phyloP scores from a whole-genome alignment of 2,329 filamentous ascomycete species.

The Colletotrichum sojae region DNA sequence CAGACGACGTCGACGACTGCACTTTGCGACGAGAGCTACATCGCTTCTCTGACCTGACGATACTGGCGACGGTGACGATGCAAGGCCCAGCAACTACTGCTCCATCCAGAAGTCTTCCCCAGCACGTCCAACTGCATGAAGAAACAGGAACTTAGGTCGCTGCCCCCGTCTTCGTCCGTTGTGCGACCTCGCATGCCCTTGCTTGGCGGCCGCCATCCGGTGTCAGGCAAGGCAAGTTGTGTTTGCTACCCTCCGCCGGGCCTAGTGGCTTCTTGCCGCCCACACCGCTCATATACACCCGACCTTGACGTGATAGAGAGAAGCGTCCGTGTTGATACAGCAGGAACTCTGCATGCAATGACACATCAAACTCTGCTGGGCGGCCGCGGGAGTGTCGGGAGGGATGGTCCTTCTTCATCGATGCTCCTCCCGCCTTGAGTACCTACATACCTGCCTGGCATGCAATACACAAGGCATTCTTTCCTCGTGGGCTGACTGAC shows the following conservation, averaged over 20 bases:
- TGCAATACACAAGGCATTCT: no score
- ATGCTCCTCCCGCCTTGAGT: background rate
- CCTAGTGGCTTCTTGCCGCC: slow-evolving; percentile 35
- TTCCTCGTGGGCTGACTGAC: slow-evolving; percentile 6
- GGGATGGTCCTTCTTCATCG: background rate
- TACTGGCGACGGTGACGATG: background rate
- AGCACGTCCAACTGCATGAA: background rate
- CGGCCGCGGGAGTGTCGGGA: slow-evolving; percentile 13
- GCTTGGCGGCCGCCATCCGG: slow-evolving; percentile 34
- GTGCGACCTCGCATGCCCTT: slow-evolving; percentile 24
- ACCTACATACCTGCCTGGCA: background rate
- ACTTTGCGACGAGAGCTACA: slow-evolving; percentile 18
- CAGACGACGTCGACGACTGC: slow-evolving; percentile 12
- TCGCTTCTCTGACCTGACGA: slow-evolving; percentile 20
- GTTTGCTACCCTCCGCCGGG: slow-evolving; percentile 39
- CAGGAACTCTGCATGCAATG: slow-evolving; percentile 35
- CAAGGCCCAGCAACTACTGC: no score
- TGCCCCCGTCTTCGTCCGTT: slow-evolving; percentile 12
- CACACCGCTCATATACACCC: slow-evolving; percentile 39
- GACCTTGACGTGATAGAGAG: slow-evolving; percentile 10
- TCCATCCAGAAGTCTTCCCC: no score
- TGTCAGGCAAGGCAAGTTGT: slow-evolving; percentile 29
- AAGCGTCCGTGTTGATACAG: slow-evolving; percentile 37
- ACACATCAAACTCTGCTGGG: slow-evolving; percentile 31
- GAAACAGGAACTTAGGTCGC: slow-evolving; percentile 12